Percentiles rank a stretch among this genome's conserved stretches.
These are phyloP conservation scores for Phytopythium sindhum DNA, from an alignment of 352 stramenopile genomes.

Conservation along the genomic window DNA sequence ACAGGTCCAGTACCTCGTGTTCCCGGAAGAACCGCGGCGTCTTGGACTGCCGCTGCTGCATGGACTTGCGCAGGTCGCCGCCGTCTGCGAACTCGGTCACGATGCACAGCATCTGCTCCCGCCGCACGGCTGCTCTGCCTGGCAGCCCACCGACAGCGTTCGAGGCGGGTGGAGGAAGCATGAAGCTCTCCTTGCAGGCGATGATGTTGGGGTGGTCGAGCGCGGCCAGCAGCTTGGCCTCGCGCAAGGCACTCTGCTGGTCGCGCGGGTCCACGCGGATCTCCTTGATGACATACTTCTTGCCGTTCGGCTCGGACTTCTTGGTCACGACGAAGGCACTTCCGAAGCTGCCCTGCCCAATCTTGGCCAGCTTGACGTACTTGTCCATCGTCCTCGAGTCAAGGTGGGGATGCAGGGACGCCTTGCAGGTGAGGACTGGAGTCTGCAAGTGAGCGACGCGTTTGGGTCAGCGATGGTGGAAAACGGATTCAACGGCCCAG, in stretches of 20 bases:
- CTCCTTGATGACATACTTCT: slow-evolving; percentile 73
- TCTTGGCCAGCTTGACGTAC: slow-evolving; percentile 74
- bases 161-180: slow-evolving; percentile 18
- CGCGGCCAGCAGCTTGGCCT: slow-evolving; percentile 64
- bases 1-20: slow-evolving; percentile 44
- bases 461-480: not conserved
- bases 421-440: not conserved
- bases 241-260: slow-evolving; percentile 45
- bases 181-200: slow-evolving; percentile 72
- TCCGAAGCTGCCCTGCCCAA: slow-evolving; percentile 72
- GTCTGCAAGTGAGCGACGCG: not conserved
- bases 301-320: slow-evolving; percentile 28
- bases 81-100: slow-evolving; percentile 83
- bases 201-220: slow-evolving; percentile 87
- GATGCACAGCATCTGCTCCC: slow-evolving; percentile 61
- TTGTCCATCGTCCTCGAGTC: slow-evolving; percentile 50
- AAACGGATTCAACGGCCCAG: not conserved
- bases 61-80: slow-evolving; percentile 59
- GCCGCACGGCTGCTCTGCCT: slow-evolving; percentile 5
- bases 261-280: slow-evolving; percentile 70
- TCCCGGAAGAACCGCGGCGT: slow-evolving; percentile 22
- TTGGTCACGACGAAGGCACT: slow-evolving; percentile 57
- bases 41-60: slow-evolving; percentile 28
- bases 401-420: not conserved
- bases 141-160: not conserved